These are phyloP conservation scores for Yamadazyma aaseri DNA, from an alignment of 1,139 yeast species.

Conservation along the genomic window DNA sequence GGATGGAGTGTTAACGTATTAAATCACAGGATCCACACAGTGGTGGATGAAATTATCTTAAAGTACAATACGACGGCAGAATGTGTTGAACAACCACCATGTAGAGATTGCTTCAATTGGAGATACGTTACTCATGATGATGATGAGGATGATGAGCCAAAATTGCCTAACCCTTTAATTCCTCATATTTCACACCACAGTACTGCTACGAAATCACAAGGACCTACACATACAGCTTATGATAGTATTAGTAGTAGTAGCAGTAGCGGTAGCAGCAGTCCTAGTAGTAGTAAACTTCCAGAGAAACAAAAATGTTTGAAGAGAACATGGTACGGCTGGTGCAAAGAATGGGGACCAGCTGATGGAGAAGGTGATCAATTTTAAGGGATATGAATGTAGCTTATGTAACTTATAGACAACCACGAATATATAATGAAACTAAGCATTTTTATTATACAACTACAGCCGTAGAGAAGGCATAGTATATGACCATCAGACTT, in stretches of 20 bases:
- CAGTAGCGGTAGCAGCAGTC: not conserved
- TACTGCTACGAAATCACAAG: slow-evolving; percentile 1
- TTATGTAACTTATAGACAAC: too few species aligned
- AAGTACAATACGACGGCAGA: slow-evolving; percentile 75
- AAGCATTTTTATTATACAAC: too few species aligned
- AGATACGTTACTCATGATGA: slow-evolving; percentile 61
- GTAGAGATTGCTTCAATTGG: slow-evolving; percentile 93
- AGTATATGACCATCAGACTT: too few species aligned
- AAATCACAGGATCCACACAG: slow-evolving; percentile 89
- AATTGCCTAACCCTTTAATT: slow-evolving; percentile 37
- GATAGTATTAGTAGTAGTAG: slow-evolving; percentile 2
- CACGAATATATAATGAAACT: too few species aligned
- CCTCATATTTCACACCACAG: slow-evolving; percentile 18
- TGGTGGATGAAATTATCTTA: slow-evolving; percentile 76
- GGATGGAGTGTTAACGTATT: slow-evolving; percentile 92
- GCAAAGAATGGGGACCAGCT: slow-evolving; percentile 33
- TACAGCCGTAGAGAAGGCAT: too few species aligned
- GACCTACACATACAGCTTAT: slow-evolving; percentile 6
- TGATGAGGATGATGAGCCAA: slow-evolving; percentile 37
- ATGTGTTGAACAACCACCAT: slow-evolving; percentile 74
- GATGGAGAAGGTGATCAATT: slow-evolving; percentile 5
- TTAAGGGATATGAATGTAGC: not conserved
- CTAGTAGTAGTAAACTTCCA: slow-evolving; percentile 6
- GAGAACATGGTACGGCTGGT: slow-evolving; percentile 51
- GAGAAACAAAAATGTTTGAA: slow-evolving; percentile 32